A percentile compares a stretch with the other conserved stretches of the same genome.
Evolutionary conservation across 192 early-diverging fungal species (phyloP).

Genomic region (Diversispora eburnea): DNA sequence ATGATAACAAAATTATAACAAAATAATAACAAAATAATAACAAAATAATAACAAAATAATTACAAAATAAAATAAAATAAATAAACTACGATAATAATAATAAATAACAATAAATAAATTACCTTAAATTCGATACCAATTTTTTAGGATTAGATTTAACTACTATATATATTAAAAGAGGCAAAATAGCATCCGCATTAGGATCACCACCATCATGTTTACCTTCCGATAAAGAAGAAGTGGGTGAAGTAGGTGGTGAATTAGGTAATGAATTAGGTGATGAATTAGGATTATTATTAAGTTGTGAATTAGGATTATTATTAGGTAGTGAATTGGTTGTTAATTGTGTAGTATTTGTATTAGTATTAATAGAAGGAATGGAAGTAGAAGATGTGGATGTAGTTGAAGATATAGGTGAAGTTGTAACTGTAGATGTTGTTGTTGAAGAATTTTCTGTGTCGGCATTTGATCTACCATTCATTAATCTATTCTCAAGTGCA

Average conservation of each 20-base stretch:
- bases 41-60: background rate
- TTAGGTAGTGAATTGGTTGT: no score
- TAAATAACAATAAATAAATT: background rate
- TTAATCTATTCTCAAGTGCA: constrained; percentile 1
- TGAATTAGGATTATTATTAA: no score
- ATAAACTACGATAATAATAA: background rate
- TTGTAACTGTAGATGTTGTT: background rate
- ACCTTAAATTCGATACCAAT: constrained; percentile 60
- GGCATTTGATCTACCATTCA: background rate
- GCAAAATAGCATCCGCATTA: constrained; percentile 58
- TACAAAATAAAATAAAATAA: background rate
- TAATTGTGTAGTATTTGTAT: no score
- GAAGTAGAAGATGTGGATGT: no score
- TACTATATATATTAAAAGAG: constrained; percentile 62
- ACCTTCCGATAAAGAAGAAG: background rate
- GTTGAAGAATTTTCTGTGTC: background rate
- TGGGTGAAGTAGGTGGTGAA: background rate
- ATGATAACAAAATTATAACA: background rate
- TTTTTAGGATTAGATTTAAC: constrained; percentile 61
- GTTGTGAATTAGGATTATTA: no score
- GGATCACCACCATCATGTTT: background rate
- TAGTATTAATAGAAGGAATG: no score
- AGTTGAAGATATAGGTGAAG: constrained; percentile 8
- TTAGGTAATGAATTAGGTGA: no score
- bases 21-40: background rate